These are phyloP conservation scores for Tremella yokohamensis DNA, from an alignment of 768 basidiomycete genomes.

Conservation along the genomic window DNA sequence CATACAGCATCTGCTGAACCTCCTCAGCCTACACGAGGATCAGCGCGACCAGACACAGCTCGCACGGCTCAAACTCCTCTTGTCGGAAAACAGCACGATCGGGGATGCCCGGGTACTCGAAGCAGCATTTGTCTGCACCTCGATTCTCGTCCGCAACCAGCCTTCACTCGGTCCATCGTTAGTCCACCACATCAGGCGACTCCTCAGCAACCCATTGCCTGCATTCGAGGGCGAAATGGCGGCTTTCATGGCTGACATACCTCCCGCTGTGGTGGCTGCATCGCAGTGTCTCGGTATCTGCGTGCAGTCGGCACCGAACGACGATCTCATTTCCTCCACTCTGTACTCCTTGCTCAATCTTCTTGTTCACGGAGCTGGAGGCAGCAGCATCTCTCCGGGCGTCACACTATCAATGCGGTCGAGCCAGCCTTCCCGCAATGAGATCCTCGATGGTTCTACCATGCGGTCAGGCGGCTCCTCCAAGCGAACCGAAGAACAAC, in stretches of 20 bases:
- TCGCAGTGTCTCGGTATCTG: conserved; percentile 87
- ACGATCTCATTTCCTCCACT: conserved; percentile 86
- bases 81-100: conserved; percentile 76
- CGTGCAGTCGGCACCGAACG: conserved; percentile 79
- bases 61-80: conserved; percentile 64
- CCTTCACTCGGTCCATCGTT: conserved; percentile 70
- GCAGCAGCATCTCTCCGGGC: conserved; percentile 18
- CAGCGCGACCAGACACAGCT: conserved; percentile 46
- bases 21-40: conserved; percentile 31
- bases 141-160: conserved; percentile 80
- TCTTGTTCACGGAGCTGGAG: conserved; percentile 54
- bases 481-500: conserved; percentile 60
- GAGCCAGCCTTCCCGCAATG: conserved; percentile 1
- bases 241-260: conserved; percentile 66
- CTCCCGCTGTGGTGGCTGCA: conserved; percentile 75
- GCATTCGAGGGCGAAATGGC: conserved; percentile 80
- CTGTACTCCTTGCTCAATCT: conserved; percentile 95
- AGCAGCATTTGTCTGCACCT: conserved; percentile 79
- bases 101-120: conserved; percentile 82
- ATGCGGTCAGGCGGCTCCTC: conserved; percentile 21
- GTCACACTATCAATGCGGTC: conserved; percentile 19
- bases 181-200: conserved; percentile 74
- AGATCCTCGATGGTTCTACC: conserved; percentile 19
- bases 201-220: conserved; percentile 79
- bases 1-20: conserved; percentile 32